phyloP scores from a whole-genome alignment of 1,284 basidiomycete genomes.

The Vanrija sp. region DNA sequence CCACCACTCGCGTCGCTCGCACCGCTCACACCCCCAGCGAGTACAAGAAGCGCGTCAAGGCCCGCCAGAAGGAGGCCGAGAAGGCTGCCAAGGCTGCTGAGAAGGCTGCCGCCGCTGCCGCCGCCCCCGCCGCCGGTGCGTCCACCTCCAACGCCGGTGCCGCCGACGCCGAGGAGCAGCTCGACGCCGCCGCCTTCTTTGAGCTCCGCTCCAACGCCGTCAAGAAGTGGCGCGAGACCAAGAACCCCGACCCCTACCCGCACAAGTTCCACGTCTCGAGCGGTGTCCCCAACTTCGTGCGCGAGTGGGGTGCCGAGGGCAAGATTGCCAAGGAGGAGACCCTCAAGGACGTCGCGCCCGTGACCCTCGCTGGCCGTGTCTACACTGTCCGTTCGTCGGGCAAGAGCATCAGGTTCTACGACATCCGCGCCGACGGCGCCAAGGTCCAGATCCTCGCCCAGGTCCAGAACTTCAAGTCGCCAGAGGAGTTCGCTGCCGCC shows the following conservation, averaged over 20 bases:
- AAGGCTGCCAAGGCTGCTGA: slow-evolving; percentile 74
- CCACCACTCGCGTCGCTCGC: no score
- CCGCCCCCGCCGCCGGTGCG: slow-evolving; percentile 35
- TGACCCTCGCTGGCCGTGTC: slow-evolving; percentile 79
- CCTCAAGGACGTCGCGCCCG: slow-evolving; percentile 28
- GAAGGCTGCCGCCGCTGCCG: slow-evolving; percentile 65
- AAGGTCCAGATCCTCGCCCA: slow-evolving; percentile 96
- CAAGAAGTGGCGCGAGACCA: slow-evolving; percentile 75
- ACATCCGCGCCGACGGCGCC: slow-evolving; percentile 84
- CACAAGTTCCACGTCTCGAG: slow-evolving; percentile 94
- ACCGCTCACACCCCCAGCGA: no score
- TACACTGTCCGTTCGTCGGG: slow-evolving; percentile 83
- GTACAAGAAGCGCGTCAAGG: slow-evolving; percentile 83
- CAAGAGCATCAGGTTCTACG: slow-evolving; percentile 89
- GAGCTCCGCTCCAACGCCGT: slow-evolving; percentile 88
- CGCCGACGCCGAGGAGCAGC: slow-evolving; percentile 44
- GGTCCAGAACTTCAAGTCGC: slow-evolving; percentile 65
- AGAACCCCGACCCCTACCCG: slow-evolving; percentile 90
- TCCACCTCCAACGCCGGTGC: slow-evolving; percentile 41
- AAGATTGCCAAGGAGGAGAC: slow-evolving; percentile 54
- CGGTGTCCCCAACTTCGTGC: slow-evolving; percentile 74
- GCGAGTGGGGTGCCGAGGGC: slow-evolving; percentile 68
- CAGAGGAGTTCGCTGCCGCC: slow-evolving; percentile 64
- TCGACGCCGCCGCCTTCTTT: slow-evolving; percentile 73
- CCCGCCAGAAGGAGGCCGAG: slow-evolving; percentile 74